Percentiles rank a stretch among this genome's conserved stretches.
Evolutionary conservation across 306 rosid species (phyloP).

Genomic region (Cicer yamashitae): DNA sequence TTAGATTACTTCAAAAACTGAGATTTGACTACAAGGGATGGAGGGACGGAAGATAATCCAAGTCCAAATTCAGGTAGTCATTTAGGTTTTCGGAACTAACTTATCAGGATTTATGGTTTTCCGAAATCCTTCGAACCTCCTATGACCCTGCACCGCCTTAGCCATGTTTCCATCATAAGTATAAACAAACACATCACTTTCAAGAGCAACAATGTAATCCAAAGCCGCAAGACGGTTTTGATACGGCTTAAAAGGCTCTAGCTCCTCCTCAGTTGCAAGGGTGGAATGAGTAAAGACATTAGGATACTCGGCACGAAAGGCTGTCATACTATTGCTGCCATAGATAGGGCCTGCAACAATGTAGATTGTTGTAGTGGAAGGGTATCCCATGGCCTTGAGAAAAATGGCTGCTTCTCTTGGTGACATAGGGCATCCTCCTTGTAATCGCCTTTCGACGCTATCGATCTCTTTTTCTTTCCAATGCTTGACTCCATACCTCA

Average conservation of each 20-base stretch:
- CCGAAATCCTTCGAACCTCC: slow-evolving; percentile 87
- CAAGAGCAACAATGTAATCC: slow-evolving; percentile 86
- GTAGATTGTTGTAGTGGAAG: slow-evolving; percentile 90
- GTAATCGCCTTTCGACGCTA: slow-evolving; percentile 63
- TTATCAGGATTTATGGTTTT: slow-evolving; percentile 96
- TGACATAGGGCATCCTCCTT: slow-evolving; percentile 98
- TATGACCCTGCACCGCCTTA: slow-evolving; percentile 95
- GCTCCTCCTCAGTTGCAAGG: slow-evolving; percentile 84
- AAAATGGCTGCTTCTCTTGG: slow-evolving; percentile 94
- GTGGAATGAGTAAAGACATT: slow-evolving; percentile 82
- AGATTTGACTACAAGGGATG: not conserved
- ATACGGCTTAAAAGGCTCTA: slow-evolving; percentile 74
- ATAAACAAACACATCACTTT: slow-evolving; percentile 93
- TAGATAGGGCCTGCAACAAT: slow-evolving; percentile 96
- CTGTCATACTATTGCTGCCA: slow-evolving; percentile 76
- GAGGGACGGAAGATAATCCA: not conserved
- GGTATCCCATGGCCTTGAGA: slow-evolving; percentile 97
- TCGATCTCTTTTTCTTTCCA: slow-evolving; percentile 99
- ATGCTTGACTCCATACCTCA: slow-evolving; percentile 92
- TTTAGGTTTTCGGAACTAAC: slow-evolving; percentile 47
- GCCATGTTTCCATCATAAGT: slow-evolving; percentile 99
- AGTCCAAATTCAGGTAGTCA: not conserved
- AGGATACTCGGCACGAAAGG: slow-evolving; percentile 72
- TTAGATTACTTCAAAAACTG: not conserved
- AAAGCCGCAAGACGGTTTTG: slow-evolving; percentile 97